A percentile compares a stretch with the other conserved stretches of the same genome.
phyloP scores from a whole-genome alignment of 805 yeast species.

The Priceomyces medius region DNA sequence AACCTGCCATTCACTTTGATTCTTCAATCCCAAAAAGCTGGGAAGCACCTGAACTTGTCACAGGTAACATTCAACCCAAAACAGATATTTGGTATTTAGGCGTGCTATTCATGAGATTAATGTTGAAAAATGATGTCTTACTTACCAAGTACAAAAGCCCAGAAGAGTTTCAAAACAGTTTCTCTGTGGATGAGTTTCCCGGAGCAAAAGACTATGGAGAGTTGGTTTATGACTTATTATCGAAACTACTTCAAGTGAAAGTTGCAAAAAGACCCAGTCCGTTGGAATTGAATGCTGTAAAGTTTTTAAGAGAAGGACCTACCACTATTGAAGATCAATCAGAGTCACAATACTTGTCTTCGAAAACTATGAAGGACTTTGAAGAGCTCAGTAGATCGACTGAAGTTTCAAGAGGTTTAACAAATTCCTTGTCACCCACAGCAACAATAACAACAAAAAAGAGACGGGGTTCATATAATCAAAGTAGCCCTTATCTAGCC shows the following conservation, averaged over 20 bases:
- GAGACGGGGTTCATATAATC: conserved; percentile 25
- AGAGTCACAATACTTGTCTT: conserved; percentile 5
- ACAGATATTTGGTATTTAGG: conserved; percentile 96
- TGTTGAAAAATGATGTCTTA: conserved; percentile 53
- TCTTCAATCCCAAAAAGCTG: conserved; percentile 43
- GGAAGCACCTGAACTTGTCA: conserved; percentile 79
- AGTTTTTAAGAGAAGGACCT: conserved; percentile 76
- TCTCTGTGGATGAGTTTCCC: conserved; percentile 34
- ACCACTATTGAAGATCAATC: conserved; percentile 21
- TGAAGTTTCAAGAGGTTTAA: neutral
- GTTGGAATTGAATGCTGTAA: conserved; percentile 78
- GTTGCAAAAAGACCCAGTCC: conserved; percentile 78
- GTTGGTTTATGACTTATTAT: conserved; percentile 64
- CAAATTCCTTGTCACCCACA: neutral
- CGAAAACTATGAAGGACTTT: neutral
- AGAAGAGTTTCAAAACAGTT: conserved; percentile 33
- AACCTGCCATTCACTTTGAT: neutral
- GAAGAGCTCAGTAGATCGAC: conserved; percentile 1
- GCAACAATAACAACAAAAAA: conserved; percentile 7
- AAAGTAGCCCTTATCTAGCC: conserved; percentile 8
- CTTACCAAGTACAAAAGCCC: conserved; percentile 57
- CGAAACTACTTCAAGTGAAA: conserved; percentile 61
- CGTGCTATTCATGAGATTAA: conserved; percentile 53
- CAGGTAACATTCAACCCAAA: conserved; percentile 52
- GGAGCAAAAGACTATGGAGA: conserved; percentile 68